phyloP scores from a whole-genome alignment of 495 filamentous ascomycete species.

The Jackrogersella minutella region DNA sequence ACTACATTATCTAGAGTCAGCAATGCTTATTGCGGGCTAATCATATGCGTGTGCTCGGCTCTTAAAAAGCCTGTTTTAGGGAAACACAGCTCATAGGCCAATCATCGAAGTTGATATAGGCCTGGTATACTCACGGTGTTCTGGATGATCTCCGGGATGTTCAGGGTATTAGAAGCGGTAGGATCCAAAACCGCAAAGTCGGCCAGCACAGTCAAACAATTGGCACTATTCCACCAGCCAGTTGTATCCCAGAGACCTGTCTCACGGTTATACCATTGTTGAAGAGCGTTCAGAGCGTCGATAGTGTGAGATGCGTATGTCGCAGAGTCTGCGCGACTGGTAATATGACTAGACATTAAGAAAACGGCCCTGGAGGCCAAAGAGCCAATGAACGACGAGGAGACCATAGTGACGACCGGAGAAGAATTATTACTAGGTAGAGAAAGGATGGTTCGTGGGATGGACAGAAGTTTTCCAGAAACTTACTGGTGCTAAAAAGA shows the following conservation, averaged over 20 bases:
- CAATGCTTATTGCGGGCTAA: background rate
- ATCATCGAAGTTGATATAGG: background rate
- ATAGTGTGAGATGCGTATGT: slow-evolving; percentile 53
- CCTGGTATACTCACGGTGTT: slow-evolving; percentile 48
- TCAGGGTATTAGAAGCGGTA: slow-evolving; percentile 39
- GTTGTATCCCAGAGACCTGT: slow-evolving; percentile 71
- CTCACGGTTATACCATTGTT: slow-evolving; percentile 67
- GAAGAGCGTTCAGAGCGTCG: slow-evolving; percentile 59
- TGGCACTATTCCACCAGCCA: slow-evolving; percentile 83
- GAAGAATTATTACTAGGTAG: background rate
- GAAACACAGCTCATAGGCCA: background rate
- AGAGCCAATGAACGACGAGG: slow-evolving; percentile 45
- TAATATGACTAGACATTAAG: slow-evolving; percentile 45
- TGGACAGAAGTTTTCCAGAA: slow-evolving; percentile 37
- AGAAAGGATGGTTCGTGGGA: slow-evolving; percentile 22
- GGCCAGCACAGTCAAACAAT: slow-evolving; percentile 68
- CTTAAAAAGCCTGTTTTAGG: background rate
- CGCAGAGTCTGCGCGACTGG: slow-evolving; percentile 19
- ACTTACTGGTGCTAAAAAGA: slow-evolving; percentile 11
- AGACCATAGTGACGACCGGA: slow-evolving; percentile 39
- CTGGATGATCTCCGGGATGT: slow-evolving; percentile 49
- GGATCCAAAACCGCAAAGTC: slow-evolving; percentile 62
- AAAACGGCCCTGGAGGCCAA: slow-evolving; percentile 51
- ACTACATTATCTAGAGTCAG: slow-evolving; percentile 22
- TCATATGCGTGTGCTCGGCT: too few relatives aligned